Evolutionary conservation across 345 rosid species (phyloP).

Genomic region (Moricandia arvensis): DNA sequence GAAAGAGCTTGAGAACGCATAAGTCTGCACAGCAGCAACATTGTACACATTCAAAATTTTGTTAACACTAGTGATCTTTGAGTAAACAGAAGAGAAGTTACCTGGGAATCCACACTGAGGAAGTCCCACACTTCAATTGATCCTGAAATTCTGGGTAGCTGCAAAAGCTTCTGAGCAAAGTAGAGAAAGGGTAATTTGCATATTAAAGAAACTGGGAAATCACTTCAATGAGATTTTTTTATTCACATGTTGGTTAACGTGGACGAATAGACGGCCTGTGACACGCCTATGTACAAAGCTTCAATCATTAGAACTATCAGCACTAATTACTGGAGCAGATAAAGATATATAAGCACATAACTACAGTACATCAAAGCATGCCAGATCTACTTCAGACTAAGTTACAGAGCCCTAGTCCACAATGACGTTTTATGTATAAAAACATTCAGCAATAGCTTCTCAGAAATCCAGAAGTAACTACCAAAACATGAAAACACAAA

Average conservation of each 20-base stretch:
- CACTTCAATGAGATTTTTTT: slow-evolving; percentile 9
- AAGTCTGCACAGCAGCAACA: slow-evolving; percentile 69
- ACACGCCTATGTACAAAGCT: neutral
- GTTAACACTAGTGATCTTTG: slow-evolving; percentile 1
- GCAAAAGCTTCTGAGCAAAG: slow-evolving; percentile 73
- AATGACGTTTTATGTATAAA: neutral
- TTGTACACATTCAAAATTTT: slow-evolving; percentile 8
- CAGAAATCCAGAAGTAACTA: neutral
- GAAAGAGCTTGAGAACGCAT: slow-evolving; percentile 83
- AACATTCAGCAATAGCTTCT: slow-evolving; percentile 8
- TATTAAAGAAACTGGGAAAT: slow-evolving; percentile 8
- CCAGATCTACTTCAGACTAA: neutral
- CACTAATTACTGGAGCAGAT: slow-evolving; percentile 4
- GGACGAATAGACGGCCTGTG: slow-evolving; percentile 9
- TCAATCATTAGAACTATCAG: slow-evolving; percentile 21
- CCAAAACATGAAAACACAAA: slow-evolving; percentile 17
- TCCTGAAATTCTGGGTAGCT: slow-evolving; percentile 86
- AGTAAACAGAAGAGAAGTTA: slow-evolving; percentile 35
- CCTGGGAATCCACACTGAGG: slow-evolving; percentile 97
- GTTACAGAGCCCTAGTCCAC: neutral
- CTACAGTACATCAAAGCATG: slow-evolving; percentile 14
- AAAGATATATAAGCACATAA: neutral
- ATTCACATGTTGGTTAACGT: slow-evolving; percentile 10
- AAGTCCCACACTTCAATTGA: slow-evolving; percentile 99
- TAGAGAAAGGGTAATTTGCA: slow-evolving; percentile 12